Base-by-base conservation (phyloP, 352 stramenopile genomes). In the Thraustochytrium aureum region DNA sequence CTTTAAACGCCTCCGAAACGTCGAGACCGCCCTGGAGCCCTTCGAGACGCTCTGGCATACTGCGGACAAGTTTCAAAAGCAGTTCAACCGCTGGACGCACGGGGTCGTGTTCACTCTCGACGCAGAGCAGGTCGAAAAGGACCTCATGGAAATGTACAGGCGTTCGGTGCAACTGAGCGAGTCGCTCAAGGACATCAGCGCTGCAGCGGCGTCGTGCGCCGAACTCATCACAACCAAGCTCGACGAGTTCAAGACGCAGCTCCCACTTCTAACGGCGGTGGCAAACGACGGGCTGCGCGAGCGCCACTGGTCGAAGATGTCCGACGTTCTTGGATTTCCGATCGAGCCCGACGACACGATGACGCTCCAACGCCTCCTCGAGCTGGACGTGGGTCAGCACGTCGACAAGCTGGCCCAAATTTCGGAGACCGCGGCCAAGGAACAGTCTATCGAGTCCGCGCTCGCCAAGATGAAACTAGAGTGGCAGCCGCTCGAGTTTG, bases 251-350 rank as follows among this genome's bases (percentile, higher is more conserved):
- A 85, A 87, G 54, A 47, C 84, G 12, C 89, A 90, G 56, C 39
- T 96, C 26, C 93, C 93, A 10, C 85, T 97, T 26, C 96, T 98
- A 89, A 84, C 89, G n/a, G 82, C 97, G 17, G 85, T 98, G 20
- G 97, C 92, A 65, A 95, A 93, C 26, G 92, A 92, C 12, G 94
- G 92, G 0, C 91, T 98, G 74, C 90, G 89, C 10, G 85, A 93
- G 4, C 87, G 94, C 7, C 94, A 98, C 84, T 98, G 94, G 94
- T 84, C 95, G 69, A 89, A 82, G 6, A 85, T 85, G 38, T 84
- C 50, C 2, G 50, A 85, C 33, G 0, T 47, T 14, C 26, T 79
- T 6, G 60, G 62, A 2, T 62, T 83, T 20, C 47, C 45, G 17
- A 30, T 85, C 2, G 42, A 41, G 32, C 66, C 41, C 4, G 47